Percentiles rank a stretch among this genome's conserved stretches.
These are phyloP conservation scores for Verticillium zaregamsianum DNA, from an alignment of 2,329 filamentous ascomycete genomes.

Conservation along the genomic window DNA sequence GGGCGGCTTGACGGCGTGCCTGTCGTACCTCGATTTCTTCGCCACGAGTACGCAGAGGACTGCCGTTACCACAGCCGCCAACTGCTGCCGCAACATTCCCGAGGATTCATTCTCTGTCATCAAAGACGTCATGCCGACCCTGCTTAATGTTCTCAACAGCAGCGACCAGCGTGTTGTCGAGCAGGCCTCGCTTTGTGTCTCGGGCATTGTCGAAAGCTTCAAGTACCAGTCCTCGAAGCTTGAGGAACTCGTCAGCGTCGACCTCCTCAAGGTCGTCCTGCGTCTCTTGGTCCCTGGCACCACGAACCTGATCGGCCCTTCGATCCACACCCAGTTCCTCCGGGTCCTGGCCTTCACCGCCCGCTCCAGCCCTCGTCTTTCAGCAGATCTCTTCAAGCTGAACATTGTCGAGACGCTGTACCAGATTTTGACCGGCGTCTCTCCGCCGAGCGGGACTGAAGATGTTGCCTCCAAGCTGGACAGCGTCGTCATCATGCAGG, in stretches of 20 bases:
- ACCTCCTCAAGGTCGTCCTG: slow-evolving; percentile 78
- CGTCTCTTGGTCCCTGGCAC: slow-evolving; percentile 88
- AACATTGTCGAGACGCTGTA: slow-evolving; percentile 97
- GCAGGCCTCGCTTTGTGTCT: slow-evolving; percentile 92
- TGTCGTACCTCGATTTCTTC: slow-evolving; percentile 96
- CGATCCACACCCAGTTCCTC: slow-evolving; percentile 94
- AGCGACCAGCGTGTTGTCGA: slow-evolving; percentile 96
- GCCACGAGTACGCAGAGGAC: slow-evolving; percentile 95
- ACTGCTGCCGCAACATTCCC: slow-evolving; percentile 95
- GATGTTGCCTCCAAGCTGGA: slow-evolving; percentile 84
- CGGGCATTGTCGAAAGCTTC: slow-evolving; percentile 95
- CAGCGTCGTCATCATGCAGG: slow-evolving; percentile 97
- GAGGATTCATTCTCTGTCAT: slow-evolving; percentile 91
- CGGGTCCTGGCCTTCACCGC: slow-evolving; percentile 88
- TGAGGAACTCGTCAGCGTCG: slow-evolving; percentile 86
- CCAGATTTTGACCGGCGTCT: slow-evolving; percentile 94
- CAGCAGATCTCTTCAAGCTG: slow-evolving; percentile 89
- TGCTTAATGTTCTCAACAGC: slow-evolving; percentile 84
- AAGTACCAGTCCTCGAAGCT: slow-evolving; percentile 82
- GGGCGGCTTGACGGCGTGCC: slow-evolving; percentile 89
- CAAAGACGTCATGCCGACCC: slow-evolving; percentile 91
- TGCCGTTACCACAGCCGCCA: slow-evolving; percentile 93
- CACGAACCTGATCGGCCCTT: slow-evolving; percentile 89
- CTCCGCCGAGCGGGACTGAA: slow-evolving; percentile 74
- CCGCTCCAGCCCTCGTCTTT: slow-evolving; percentile 80